phyloP scores from a whole-genome alignment of 2,329 filamentous ascomycete genomes.

The Diaporthe capsici region DNA sequence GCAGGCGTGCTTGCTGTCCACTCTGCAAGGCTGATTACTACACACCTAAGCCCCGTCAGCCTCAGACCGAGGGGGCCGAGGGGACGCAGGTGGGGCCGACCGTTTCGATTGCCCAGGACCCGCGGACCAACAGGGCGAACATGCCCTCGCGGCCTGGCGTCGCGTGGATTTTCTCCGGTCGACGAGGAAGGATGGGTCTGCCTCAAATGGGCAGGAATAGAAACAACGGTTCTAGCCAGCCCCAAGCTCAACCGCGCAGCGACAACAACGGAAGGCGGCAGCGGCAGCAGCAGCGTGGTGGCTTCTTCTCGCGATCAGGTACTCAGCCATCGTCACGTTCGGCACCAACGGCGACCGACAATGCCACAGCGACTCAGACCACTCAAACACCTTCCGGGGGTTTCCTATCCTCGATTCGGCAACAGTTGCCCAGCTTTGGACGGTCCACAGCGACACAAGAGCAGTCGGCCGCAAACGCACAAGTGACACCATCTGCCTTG shows the following conservation, averaged over 20 bases:
- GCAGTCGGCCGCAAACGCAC: constrained; percentile 47
- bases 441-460: constrained; percentile 41
- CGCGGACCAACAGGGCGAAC: constrained; percentile 59
- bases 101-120: constrained; percentile 47
- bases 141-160: constrained; percentile 59
- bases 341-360: neutral
- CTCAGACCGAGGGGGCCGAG: constrained; percentile 57
- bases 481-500: constrained; percentile 51
- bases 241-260: constrained; percentile 8
- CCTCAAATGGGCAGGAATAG: constrained; percentile 30
- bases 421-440: constrained; percentile 34
- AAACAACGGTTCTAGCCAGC: constrained; percentile 14
- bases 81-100: constrained; percentile 51
- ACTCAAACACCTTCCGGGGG: constrained; percentile 18
- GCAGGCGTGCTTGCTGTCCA: constrained; percentile 93
- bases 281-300: constrained; percentile 36
- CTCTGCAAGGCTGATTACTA: constrained; percentile 99
- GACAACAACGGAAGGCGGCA: constrained; percentile 13
- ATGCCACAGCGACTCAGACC: constrained; percentile 11
- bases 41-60: constrained; percentile 86
- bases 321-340: constrained; percentile 24
- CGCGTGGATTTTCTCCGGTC: constrained; percentile 56
- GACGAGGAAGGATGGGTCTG: constrained; percentile 44
- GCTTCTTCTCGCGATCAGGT: constrained; percentile 45
- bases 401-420: constrained; percentile 40